Conservation (phyloP, 257 asterid species). For the Solanum raphanifolium region DNA sequence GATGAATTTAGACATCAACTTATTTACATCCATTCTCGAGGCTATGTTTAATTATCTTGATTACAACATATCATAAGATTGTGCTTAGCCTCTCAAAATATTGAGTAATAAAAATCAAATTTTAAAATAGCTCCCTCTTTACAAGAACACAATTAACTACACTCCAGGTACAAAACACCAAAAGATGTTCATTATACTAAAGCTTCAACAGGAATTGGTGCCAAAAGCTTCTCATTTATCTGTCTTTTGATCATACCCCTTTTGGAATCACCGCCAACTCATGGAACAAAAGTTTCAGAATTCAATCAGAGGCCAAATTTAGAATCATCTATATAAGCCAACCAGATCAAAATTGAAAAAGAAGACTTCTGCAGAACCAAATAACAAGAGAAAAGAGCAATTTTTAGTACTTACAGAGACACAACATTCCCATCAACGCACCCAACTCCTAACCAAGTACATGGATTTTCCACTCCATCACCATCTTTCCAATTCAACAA, state of each 20-base stretch:
- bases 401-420: conserved; percentile 46
- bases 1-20: neutral
- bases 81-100: neutral
- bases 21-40: neutral
- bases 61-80: neutral
- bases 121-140: neutral
- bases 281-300: neutral
- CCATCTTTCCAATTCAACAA: conserved; percentile 59
- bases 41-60: neutral
- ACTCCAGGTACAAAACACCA: neutral
- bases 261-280: neutral
- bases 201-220: neutral
- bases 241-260: neutral
- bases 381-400: neutral
- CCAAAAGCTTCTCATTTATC: neutral
- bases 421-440: conserved; percentile 58
- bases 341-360: neutral
- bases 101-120: neutral
- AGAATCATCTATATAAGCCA: neutral
- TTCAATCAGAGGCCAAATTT: neutral
- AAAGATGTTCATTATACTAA: neutral
- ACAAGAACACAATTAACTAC: neutral
- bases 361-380: neutral
- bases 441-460: conserved; percentile 75
- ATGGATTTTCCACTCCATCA: conserved; percentile 46